Evolutionary conservation across 169 alveolate species (phyloP), one percentile per base, ranked within the genome.

Genomic region (Eimeria falciformis): DNA sequence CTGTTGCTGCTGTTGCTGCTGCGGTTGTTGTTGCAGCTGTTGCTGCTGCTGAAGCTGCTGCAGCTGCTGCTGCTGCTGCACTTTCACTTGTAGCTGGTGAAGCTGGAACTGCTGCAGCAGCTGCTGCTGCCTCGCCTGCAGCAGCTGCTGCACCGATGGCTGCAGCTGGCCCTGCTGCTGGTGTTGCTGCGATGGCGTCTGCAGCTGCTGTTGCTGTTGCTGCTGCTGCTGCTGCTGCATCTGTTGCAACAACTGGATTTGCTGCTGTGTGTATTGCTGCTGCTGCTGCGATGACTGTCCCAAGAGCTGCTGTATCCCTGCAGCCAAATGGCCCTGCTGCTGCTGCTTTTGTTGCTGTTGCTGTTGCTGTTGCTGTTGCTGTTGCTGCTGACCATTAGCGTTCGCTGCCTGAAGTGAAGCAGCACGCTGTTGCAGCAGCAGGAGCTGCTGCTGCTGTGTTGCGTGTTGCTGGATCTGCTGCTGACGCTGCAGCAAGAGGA

Each of bases 161-260:
- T 56, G 84, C 3, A 73, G 62, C 18, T 18, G 18, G 84, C 84
- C 84, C 37, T 50, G 66, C 68, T 77, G 86, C 68, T 46, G 66
- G 46, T 45, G 68, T 66, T 77, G 86, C 68, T 43, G 84, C 18
- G 23, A 12, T 0, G 11, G 23, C 62, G 18, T 50, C 84, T 43
- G 84, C 62, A 27, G 84, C 84, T 73, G 84, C n/a, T n/a, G n/a
- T n/a, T n/a, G n/a, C n/a, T n/a, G n/a, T n/a, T n/a, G n/a, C n/a
- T n/a, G n/a, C n/a, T 0, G 9, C 37, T 58, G 62, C 14, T 50
- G 62, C 62, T 50, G 82, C 82, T 69, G 84, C 5, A 73, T 73
- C 84, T 73, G 84, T 62, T 73, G 84, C 84, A 73, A 62, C 65
- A 73, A 62, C 84, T 73, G 84, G 11, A 73, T 56, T 21, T 73